phyloP scores from a whole-genome alignment of 1,284 basidiomycete species.

The Chondrostereum purpureum region DNA sequence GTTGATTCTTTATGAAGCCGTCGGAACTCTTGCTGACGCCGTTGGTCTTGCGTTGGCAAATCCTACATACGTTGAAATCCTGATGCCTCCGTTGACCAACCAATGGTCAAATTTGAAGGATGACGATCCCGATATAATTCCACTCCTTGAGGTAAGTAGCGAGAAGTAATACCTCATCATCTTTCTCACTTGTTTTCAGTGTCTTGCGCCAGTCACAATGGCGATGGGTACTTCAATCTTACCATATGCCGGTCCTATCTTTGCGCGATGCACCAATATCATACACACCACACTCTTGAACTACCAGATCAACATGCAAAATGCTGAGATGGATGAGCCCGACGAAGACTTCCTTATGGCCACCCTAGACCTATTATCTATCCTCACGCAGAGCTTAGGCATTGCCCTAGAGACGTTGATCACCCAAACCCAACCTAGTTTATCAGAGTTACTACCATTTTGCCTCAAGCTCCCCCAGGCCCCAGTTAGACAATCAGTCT shows the following conservation, averaged over 20 bases:
- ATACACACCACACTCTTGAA: slow-evolving; percentile 78
- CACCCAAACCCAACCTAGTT: slow-evolving; percentile 59
- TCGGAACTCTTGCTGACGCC: slow-evolving; percentile 95
- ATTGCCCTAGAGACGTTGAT: slow-evolving; percentile 72
- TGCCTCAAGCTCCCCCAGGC: slow-evolving; percentile 94
- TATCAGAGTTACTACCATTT: slow-evolving; percentile 74
- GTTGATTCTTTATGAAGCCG: slow-evolving; percentile 96
- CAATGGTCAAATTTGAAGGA: slow-evolving; percentile 89
- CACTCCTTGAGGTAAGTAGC: slow-evolving; percentile 78
- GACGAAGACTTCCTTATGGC: slow-evolving; percentile 97
- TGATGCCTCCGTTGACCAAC: slow-evolving; percentile 92
- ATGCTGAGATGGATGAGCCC: slow-evolving; percentile 85
- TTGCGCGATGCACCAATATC: slow-evolving; percentile 85
- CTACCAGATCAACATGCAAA: slow-evolving; percentile 79
- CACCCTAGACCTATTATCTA: slow-evolving; percentile 91
- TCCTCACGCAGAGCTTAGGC: slow-evolving; percentile 91
- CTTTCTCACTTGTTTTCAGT: slow-evolving; percentile 43
- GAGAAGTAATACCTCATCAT: too few relatives aligned
- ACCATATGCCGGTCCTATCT: slow-evolving; percentile 87
- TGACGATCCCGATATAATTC: slow-evolving; percentile 90
- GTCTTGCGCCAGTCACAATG: slow-evolving; percentile 95
- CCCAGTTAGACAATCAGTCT: slow-evolving; percentile 92
- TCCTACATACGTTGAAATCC: slow-evolving; percentile 83
- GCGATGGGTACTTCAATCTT: slow-evolving; percentile 91
- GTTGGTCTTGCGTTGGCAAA: slow-evolving; percentile 87